Base-by-base conservation (phyloP, 352 stramenopile genomes). In the Phytophthora uliginosa region DNA sequence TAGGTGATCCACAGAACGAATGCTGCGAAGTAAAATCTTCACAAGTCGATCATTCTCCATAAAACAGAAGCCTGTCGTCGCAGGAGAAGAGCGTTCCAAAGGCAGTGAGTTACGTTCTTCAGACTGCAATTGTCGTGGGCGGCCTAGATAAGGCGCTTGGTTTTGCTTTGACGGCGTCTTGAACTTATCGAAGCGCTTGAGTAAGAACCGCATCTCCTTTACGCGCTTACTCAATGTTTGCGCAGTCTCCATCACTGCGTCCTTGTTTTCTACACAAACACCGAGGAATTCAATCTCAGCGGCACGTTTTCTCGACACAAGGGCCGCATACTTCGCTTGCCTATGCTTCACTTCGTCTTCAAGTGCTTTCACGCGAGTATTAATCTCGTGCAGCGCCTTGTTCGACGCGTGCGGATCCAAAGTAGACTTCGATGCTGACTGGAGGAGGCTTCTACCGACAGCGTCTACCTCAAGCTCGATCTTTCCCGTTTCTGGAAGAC, bases 21-120 rank as follows among this genome's bases (percentile, higher is more conserved):
- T 84, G 64, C 84, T 96, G 45, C 86, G 85, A 33, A 89, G 63
- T 22, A 96, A 77, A 62, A 94, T 92, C 48, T 80, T 85, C 18
- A 89, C 82, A 28, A 96, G 73, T 17, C 86, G 85, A 59, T 94
- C 84, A 10, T 94, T 95, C 59, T 96, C 88, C 65, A 88, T 79
- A 18, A 95, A 87, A 2, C 69, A 84, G 60, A 86, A 93, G 2
- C 18, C 66, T 28, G 66, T 22, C 18, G 54, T n/a, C 2, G 18
- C 50, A 4, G 60, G 36, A 48, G 56, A 42, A 65, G 64, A 34
- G 10, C 52, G 42, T 10, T 59, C 66, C 4, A 33, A 26, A 40
- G 74, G 63, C 3, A 28, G 28, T 12, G 62, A 65, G 17, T 53
- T 26, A 3, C 6, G 36, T 20, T 62, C 20, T 9, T 61, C 54